Evolutionary conservation across 78 protist species (phyloP).

Genomic region (Dictyostelium purpureum): DNA sequence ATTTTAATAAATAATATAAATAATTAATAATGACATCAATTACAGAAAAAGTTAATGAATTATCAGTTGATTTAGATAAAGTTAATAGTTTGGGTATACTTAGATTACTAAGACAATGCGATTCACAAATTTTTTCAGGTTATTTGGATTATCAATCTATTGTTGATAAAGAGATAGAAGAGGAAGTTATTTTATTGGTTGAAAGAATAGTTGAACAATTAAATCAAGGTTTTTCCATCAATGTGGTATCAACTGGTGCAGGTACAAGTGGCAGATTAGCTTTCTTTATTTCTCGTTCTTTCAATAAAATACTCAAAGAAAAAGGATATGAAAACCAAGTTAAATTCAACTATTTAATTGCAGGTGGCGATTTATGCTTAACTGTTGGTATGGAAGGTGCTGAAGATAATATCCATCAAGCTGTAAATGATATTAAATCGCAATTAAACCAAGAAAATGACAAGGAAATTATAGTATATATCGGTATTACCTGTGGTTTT

Average conservation of each 20-base stretch:
- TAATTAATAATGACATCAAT: constrained; percentile 31
- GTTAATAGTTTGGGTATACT: constrained; percentile 22
- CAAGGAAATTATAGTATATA: background rate
- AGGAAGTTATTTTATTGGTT: background rate
- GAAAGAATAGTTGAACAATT: background rate
- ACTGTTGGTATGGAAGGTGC: constrained; percentile 85
- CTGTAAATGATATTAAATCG: constrained; percentile 51
- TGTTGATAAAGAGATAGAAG: background rate
- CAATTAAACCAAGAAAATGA: background rate
- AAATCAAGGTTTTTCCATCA: background rate
- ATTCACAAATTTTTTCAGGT: constrained; percentile 73
- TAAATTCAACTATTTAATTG: constrained; percentile 76
- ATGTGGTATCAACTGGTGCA: constrained; percentile 37
- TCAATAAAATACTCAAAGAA: background rate
- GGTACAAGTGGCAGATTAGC: constrained; percentile 92
- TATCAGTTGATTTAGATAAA: constrained; percentile 44
- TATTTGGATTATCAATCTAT: constrained; percentile 16
- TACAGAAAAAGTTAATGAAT: constrained; percentile 56
- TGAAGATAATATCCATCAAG: constrained; percentile 80
- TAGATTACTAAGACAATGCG: constrained; percentile 59
- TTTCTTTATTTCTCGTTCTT: constrained; percentile 40
- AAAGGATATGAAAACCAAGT: background rate
- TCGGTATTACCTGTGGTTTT: constrained; percentile 95
- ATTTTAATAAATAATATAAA: background rate
- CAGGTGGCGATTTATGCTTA: constrained; percentile 92